Base-by-base conservation (phyloP, 225 moss, liverwort and hornwort species). In the Rhytidiadelphus loreus region DNA sequence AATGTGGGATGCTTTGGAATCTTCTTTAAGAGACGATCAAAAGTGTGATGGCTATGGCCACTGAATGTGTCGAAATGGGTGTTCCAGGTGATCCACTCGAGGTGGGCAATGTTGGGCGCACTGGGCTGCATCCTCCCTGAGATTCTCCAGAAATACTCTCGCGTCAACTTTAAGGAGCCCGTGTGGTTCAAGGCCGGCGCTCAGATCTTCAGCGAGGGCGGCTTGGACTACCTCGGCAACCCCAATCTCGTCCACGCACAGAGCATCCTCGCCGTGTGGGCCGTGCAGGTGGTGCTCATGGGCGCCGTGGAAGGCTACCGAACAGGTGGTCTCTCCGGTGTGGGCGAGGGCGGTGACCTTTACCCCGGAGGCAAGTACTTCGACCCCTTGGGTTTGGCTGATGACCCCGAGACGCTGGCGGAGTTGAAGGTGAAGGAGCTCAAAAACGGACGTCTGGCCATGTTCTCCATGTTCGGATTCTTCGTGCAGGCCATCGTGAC, bases 401-500 rank as follows among this genome's bases (percentile, higher is more conserved):
- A 94, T 10, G 94, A 94, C 70, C 94, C 94, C 86, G 94, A 94
- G 65, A 93, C 91, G 33, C 84, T 94, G 29, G 94, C 94, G 8
- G 93, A 93, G 3, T 21, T 93, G 57, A 93, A 93, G 93, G 93
- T 93, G 76, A 93, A 93, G 89, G 93, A 93, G 91, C 92, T 93
- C 16, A 93, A 93, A 88, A 93, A 93, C 20, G 93, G 93, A 22
- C 92, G 93, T 15, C 87, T 94, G 8, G 94, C 94, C 19, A 92
- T 92, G 94, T 94, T 93, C 88, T 89, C 94, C 84, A 61, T 93
- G 90, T 93, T 91, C 59, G 94, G 94, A 46, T 94, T 94, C 93
- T 94, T 94, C 87, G 94, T 94, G 25, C 94, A 94, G 83, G 94
- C 94, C 43, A 94, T 94, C 6, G 93, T 94, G n/a, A 94, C 94